Evolutionary conservation across 805 yeast species (phyloP), one percentile per base, ranked within the genome.

Genomic region (Naumovozyma dairenensis): DNA sequence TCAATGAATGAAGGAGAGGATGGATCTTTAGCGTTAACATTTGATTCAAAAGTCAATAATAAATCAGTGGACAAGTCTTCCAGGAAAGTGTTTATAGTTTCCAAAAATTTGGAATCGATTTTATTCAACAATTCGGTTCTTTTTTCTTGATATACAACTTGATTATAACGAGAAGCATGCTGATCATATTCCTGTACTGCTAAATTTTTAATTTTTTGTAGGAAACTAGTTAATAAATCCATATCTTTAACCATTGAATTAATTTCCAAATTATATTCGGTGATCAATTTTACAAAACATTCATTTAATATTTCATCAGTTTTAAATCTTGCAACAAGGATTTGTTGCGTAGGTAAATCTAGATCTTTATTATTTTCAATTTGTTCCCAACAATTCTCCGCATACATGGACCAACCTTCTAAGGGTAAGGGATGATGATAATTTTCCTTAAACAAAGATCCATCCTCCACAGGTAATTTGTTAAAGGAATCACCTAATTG

Each of bases 281-380:
- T 39, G 21, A 60, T 61, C 45, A 73, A 73, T 13, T 59, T 57
- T 13, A 63, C 60, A 48, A 67, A 71, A 3, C 76, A 67, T 31
- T 66, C 67, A 28, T 66, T 60, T 16, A 80, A 69, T 31, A 92
- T 82, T 57, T 92, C 97, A 51, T 86, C 94, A 56, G 97, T 89
- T 51, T 94, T 77, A 61, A 85, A 89, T 48, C 92, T 74, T 6
- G 98, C 94, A 16, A 92, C 97, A 39, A 92, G 66, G 21, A 84
- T 82, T 57, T 92, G 98, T 53, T 92, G 98, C 2, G 97, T 87
- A 18, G 98, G 98, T 44, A 92, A 67, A 60, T 92, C 98, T 42
- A 92, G 71, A 55, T 92, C 98, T 59, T 85, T 87, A 61, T 92
- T 92, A 40, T 71, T 68, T 55, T 85, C 94, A 48, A 92, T 92